Base-by-base conservation (phyloP, 2,329 filamentous ascomycete species). In the Epichloe hybrida region DNA sequence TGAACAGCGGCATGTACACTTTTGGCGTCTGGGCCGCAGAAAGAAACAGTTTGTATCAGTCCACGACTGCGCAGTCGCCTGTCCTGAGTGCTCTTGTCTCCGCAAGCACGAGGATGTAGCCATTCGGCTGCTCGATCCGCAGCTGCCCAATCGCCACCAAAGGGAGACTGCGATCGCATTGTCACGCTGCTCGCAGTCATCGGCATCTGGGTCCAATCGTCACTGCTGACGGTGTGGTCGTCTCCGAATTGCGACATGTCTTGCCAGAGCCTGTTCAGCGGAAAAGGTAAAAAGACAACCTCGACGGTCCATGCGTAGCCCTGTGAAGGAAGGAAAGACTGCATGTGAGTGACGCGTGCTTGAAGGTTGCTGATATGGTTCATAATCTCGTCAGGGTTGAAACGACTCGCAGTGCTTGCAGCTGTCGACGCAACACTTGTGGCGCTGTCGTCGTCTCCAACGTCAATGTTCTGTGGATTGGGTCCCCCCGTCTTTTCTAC, bases 41-140 rank as follows among this genome's bases (percentile, higher is more conserved):
- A 69, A 0, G 72, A 72, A 20, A 89, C 70, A 1, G 72, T 79
- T 58, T 79, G 80, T 40, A 90, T 75, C 9, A 90, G 71, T 1
- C 86, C 86, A 50, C 86, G 77, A 61, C 86, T 90, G 53, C 75
- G 76, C n/a, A 91, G 72, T n/a, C 86, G 75, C 63, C 80, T 75
- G 59, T 86, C 84, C 37, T 86, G 75, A 13, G 77, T 65, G 45
- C 80, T 79, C 36, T 77, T 77, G 3, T 77, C 72, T 3, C 77
- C 75, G 60, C 81, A 88, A 1, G 84, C 86, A 57, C 80, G 82
- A 1, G 85, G 80, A 41, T 82, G 71, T 21, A 88, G 69, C 78
- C 83, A 84, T 20, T 81, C 79, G 15, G 72, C 72, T 5, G 20
- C 71, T 46, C 65, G 63, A 9, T 70, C 70, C 2, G 71, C 64